These are phyloP conservation scores for Pseudofabraea citricarpa DNA, from an alignment of 2,329 filamentous ascomycete species.

Conservation along the genomic window DNA sequence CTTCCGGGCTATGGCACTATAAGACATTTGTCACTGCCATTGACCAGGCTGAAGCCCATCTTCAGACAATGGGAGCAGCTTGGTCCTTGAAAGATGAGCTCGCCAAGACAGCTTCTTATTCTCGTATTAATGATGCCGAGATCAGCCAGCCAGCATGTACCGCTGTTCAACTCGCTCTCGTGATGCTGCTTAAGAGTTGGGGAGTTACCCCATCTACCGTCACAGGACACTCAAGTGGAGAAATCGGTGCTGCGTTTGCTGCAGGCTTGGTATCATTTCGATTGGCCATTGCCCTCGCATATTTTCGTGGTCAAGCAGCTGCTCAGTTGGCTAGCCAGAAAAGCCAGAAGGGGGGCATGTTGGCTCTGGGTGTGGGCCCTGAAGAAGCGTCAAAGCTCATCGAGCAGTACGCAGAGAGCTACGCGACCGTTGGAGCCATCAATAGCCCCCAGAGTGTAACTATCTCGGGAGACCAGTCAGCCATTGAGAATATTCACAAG, in stretches of 20 bases:
- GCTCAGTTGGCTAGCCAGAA: no score
- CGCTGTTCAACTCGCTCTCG: conserved; percentile 39
- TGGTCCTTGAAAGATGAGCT: no score
- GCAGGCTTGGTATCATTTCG: no score
- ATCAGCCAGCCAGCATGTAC: conserved; percentile 38
- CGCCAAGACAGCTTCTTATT: no score
- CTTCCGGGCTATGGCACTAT: no score
- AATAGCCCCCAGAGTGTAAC: conserved; percentile 16
- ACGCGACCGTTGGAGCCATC: conserved; percentile 22
- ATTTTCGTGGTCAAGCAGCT: no score
- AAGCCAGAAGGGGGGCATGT: background rate
- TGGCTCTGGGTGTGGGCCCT: background rate
- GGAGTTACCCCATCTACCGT: conserved; percentile 32
- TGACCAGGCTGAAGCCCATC: no score
- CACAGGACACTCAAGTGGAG: conserved; percentile 39
- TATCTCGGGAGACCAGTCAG: conserved; percentile 12
- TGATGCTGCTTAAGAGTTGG: conserved; percentile 36
- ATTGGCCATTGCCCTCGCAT: no score
- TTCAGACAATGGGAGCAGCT: no score
- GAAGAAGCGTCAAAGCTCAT: background rate
- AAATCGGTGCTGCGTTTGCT: conserved; percentile 40
- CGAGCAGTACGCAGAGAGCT: background rate
- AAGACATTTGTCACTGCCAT: no score
- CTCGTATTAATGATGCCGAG: no score
- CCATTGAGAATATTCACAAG: background rate